These are phyloP conservation scores for Chrysopogon serrulatus DNA, from an alignment of 176 grass and related monocot species.

Conservation along the genomic window DNA sequence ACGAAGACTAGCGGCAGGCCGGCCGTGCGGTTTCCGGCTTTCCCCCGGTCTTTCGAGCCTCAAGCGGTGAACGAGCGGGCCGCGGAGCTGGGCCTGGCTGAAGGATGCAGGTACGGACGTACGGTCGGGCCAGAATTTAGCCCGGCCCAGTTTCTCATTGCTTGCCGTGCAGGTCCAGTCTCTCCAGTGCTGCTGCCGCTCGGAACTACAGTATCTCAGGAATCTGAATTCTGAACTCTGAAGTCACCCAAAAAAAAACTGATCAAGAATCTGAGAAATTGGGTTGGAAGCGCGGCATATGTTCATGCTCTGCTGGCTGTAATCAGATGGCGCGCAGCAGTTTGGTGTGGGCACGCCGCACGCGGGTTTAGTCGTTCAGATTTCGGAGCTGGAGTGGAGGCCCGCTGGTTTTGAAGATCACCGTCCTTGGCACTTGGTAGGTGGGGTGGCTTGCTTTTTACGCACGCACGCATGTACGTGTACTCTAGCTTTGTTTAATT, in stretches of 20 bases:
- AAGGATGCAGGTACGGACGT: not conserved
- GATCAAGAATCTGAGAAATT: not conserved
- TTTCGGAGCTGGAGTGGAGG: not conserved
- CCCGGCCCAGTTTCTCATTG: not conserved
- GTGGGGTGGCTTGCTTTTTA: slow-evolving; percentile 13
- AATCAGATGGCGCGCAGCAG: not conserved
- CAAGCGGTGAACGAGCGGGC: not conserved
- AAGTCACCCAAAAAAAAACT: too few species aligned
- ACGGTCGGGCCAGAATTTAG: not conserved
- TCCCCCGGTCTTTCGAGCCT: not conserved
- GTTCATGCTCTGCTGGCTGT: too few species aligned
- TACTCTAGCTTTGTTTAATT: not conserved
- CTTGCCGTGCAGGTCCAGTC: not conserved
- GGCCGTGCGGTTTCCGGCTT: not conserved
- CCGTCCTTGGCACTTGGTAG: not conserved
- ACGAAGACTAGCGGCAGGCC: not conserved
- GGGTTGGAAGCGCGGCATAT: too few species aligned
- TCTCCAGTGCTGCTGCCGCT: too few species aligned
- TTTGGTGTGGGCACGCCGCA: not conserved
- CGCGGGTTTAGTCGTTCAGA: too few species aligned
- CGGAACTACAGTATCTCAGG: too few species aligned
- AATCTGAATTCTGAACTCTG: not conserved
- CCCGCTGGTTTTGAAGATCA: not conserved
- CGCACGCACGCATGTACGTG: not conserved
- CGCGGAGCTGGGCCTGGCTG: not conserved